Base-by-base conservation (phyloP, 2,329 filamentous ascomycete species). In the Pseudocercospora cruenta region DNA sequence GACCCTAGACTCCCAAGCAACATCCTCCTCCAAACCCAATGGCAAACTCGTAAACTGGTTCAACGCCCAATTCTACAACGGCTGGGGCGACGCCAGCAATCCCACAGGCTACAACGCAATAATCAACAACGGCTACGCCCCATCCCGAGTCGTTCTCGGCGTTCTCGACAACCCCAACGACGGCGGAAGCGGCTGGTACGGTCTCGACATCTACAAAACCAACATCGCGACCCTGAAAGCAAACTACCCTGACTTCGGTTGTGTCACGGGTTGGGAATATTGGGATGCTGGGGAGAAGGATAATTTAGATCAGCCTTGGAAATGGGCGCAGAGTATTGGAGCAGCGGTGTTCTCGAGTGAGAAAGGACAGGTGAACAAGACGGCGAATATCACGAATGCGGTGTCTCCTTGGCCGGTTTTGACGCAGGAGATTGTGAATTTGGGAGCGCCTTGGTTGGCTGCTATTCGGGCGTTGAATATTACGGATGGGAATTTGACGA, bases 61-160 rank as follows among this genome's bases (percentile, higher is more conserved):
- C 55, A 76, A 76, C 55, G 71, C 67, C 1, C 74, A 75, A 57
- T 75, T 74, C 66, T 75, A 76, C 65, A 72, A 73, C 22, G 73
- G 74, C 54, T 75, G 72, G 71, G 75, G 74, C 39, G 70, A 75
- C 47, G 69, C 71, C 8, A 70, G 68, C 31, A 67, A 66, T 5
- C 62, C 73, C 0, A 67, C 58, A 2, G 69, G 69, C 60, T 75
- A 75, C 69, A 69, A 75, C 21, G 62, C 64, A 47, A 73, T 75
- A 39, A 66, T 76, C 54, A 39, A 60, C 24, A 69, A 69, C 47
- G 72, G 71, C 14, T 76, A 69, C 63, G 6, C 59, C 4, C 62
- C 73, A 9, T 62, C 67, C 9, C 67, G 73, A 4, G 67, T 76
- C 19, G 69, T 72, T 6, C 67, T 75, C 59, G 74, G 74, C 26